Conservation (phyloP, 2,329 filamentous ascomycete species). For the Diaporthe helianthi region DNA sequence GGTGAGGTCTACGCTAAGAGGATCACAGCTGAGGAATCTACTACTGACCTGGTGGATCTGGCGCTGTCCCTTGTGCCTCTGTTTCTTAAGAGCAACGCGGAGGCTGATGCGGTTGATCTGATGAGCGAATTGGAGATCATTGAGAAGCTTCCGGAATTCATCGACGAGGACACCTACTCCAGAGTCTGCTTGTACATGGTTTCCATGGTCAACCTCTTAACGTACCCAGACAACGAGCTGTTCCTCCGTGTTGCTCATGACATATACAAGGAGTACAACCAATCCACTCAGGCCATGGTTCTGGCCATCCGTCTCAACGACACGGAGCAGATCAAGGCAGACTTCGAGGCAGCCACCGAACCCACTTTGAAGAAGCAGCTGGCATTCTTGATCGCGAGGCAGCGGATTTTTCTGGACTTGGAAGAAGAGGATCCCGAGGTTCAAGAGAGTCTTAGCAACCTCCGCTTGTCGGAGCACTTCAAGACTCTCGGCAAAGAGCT, state of each 20-base stretch:
- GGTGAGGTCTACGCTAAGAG: constrained; percentile 92
- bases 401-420: constrained; percentile 84
- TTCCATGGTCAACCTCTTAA: constrained; percentile 97
- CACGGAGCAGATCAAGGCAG: constrained; percentile 77
- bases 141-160: constrained; percentile 83
- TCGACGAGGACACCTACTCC: constrained; percentile 93
- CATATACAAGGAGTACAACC: constrained; percentile 93
- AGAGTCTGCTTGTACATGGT: constrained; percentile 98
- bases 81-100: constrained; percentile 96
- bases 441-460: constrained; percentile 85
- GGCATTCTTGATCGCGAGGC: constrained; percentile 88
- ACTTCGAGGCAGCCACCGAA: constrained; percentile 83
- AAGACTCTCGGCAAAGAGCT: constrained; percentile 93
- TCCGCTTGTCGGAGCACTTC: constrained; percentile 88
- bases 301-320: constrained; percentile 95
- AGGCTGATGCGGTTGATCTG: constrained; percentile 96
- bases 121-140: constrained; percentile 98
- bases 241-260: constrained; percentile 92
- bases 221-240: constrained; percentile 95
- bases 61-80: constrained; percentile 87
- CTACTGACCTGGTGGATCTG: constrained; percentile 84
- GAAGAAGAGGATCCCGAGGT: constrained; percentile 76
- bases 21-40: constrained; percentile 82
- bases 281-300: constrained; percentile 91
- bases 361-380: constrained; percentile 89